Evolutionary conservation across 768 basidiomycete species (phyloP), one percentile per base, ranked within the genome.

Genomic region (Trametes cinnabarina): DNA sequence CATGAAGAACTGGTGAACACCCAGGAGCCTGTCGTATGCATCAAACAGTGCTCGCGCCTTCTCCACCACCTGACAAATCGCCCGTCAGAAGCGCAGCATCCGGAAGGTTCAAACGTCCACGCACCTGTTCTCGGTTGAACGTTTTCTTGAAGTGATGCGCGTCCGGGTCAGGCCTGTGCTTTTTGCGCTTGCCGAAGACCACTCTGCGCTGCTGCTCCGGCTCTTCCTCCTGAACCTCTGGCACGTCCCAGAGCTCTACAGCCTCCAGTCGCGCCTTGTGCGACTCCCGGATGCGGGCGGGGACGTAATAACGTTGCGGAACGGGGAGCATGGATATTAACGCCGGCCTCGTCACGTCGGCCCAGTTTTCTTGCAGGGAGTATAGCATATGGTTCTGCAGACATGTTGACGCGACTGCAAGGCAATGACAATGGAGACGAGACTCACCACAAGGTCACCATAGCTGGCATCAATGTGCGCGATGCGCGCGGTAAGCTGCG

Each of bases 241-340:
- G 70, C 6, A 74, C 59, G 63, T 70, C 75, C 89, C 90, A 91
- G 22, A 92, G 67, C 10, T 84, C 87, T 25, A 79, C 79, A 8
- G 78, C 78, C 66, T 87, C 82, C 34, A 93, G 72, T 14, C 87
- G 80, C 12, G 80, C 74, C 51, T 71, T 77, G 62, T 86, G 81
- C 17, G 77, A 68, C 25, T 79, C 75, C 37, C 88, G 81, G 30
- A 92, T 78, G 17, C 89, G 80, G 5, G 69, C 66, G 0, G 90
- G 86, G 7, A 89, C 81, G 65, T 87, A 93, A 67, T 90, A 92
- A 9, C 83, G 79, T 64, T 88, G 87, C 1, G 89, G 90, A 2
- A 87, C 53, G 14, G 83, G 79, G 52, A 88, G 82, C 63, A 84
- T 69, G 6, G 79, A 77, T 0, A 79, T 81, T 39, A 92, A 71